Evolutionary conservation across 2,329 filamentous ascomycete genomes (phyloP), one percentile per base, ranked within the genome.

Genomic region (Rhinocladiella similis): DNA sequence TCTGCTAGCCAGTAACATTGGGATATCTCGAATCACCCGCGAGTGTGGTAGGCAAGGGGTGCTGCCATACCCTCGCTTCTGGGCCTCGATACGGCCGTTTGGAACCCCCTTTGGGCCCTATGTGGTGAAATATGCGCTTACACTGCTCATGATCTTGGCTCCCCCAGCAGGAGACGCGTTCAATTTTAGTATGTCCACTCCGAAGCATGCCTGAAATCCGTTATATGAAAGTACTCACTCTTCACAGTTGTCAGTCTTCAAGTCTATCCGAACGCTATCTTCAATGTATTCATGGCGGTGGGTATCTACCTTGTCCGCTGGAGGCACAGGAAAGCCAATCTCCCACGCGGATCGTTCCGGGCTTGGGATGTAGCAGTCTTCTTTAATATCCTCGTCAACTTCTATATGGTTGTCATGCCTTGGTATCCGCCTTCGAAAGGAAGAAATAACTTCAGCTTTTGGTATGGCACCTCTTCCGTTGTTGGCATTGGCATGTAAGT

Each of bases 91-190:
- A 0, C 77, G 75, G 53, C 85, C 84, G 0, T 86, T 87, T 53
- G 84, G 83, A 1, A 88, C 85, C 0, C 83, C 84, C 0, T 63
- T 85, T 0, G 83, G 82, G 0, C 83, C 84, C 0, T 85, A 85
- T 57, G 49, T 78, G 1, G 59, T 86, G 2, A 83, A 84, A 64
- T 87, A 81, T 80, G 63, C 62, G 0, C 67, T 84, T 53, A 86
- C 84, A 0, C 65, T 83, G 1, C 62, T 86, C 43, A 83, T 86
- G 80, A 85, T 86, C 35, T 64, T 83, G 0, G 82, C 80, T 0
- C 78, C 83, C 0, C 83, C 84, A 0, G 81, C 83, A 0, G 84
- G 84, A 1, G 84, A 87, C 65, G 85, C 84, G 0, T 87, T 87
- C 52, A 54, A 54, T 22, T 54, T 54, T 27, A 49, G 52, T 54